These are phyloP conservation scores for Populus simonii DNA, from an alignment of 345 rosid genomes.

Conservation along the genomic window DNA sequence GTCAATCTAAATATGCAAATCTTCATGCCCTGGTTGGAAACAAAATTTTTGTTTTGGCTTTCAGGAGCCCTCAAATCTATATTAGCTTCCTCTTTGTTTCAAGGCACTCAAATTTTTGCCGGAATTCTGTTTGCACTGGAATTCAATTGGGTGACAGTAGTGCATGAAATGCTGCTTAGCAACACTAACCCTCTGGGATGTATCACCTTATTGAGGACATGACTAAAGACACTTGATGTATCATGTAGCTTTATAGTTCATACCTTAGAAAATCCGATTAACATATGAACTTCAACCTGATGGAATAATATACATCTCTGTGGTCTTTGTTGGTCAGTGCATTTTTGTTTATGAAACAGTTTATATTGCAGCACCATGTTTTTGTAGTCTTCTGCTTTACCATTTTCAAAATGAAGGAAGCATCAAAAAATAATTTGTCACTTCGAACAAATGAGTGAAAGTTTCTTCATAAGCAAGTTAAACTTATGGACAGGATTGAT, in stretches of 20 bases:
- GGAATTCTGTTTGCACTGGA: background rate
- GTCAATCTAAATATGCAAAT: background rate
- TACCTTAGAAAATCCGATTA: background rate
- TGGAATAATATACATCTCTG: background rate
- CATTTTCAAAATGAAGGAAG: slow-evolving; percentile 2
- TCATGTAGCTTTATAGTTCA: background rate
- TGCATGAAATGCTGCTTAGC: background rate
- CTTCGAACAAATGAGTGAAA: background rate
- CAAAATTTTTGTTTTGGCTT: background rate
- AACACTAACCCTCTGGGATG: background rate
- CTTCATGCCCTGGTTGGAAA: background rate
- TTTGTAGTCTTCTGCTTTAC: too few relatives aligned
- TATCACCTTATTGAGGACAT: background rate
- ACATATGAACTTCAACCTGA: background rate
- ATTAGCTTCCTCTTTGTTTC: background rate
- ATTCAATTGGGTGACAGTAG: background rate
- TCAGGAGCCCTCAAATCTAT: background rate
- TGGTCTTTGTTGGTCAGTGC: background rate
- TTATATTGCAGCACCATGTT: background rate
- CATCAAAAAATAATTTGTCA: background rate
- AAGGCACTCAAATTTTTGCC: background rate
- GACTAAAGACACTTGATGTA: background rate
- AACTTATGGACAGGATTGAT: background rate
- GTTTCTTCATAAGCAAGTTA: background rate
- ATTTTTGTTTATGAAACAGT: background rate